A percentile compares a stretch with the other conserved stretches of the same genome.
Conservation (phyloP, 2,329 filamentous ascomycete species). For the Colletotrichum euphorbiae region DNA sequence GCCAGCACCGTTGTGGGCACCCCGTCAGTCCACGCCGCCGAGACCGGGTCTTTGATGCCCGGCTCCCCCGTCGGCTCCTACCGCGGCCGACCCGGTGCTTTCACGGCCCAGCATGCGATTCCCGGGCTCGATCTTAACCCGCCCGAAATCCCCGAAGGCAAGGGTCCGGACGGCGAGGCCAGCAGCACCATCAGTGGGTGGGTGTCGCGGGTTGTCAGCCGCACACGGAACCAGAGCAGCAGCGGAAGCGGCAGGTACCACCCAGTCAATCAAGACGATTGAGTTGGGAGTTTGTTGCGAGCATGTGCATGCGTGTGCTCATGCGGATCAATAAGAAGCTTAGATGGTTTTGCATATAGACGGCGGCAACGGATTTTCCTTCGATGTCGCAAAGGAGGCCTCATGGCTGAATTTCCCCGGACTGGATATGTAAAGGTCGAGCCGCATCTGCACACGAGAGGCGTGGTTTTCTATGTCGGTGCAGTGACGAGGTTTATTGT, state of each 20-base stretch:
- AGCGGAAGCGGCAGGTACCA: conserved; percentile 52
- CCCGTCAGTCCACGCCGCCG: conserved; percentile 76
- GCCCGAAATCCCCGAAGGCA: conserved; percentile 68
- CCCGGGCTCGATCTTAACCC: conserved; percentile 86
- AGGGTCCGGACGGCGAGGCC: conserved; percentile 55
- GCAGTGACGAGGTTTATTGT: not conserved
- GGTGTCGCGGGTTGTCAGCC: conserved; percentile 56
- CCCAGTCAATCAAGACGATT: conserved; percentile 56
- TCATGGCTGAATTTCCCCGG: not conserved
- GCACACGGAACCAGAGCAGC: conserved; percentile 53
- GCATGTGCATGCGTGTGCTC: conserved; percentile 3
- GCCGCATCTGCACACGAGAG: not conserved
- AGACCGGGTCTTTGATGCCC: conserved; percentile 84
- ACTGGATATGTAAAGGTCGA: conserved; percentile 29
- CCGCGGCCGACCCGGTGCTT: conserved; percentile 60
- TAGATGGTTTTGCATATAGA: conserved; percentile 53
- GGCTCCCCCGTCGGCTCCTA: conserved; percentile 85
- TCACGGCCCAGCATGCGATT: conserved; percentile 75
- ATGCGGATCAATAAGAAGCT: conserved; percentile 20
- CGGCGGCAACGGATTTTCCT: conserved; percentile 41
- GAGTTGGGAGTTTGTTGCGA: conserved; percentile 21
- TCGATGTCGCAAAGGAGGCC: conserved; percentile 16
- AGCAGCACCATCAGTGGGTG: conserved; percentile 61
- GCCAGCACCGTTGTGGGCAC: conserved; percentile 85
- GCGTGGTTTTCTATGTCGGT: not conserved